These are phyloP conservation scores for Alternaria rosae DNA, from an alignment of 2,329 filamentous ascomycete species.

Conservation along the genomic window DNA sequence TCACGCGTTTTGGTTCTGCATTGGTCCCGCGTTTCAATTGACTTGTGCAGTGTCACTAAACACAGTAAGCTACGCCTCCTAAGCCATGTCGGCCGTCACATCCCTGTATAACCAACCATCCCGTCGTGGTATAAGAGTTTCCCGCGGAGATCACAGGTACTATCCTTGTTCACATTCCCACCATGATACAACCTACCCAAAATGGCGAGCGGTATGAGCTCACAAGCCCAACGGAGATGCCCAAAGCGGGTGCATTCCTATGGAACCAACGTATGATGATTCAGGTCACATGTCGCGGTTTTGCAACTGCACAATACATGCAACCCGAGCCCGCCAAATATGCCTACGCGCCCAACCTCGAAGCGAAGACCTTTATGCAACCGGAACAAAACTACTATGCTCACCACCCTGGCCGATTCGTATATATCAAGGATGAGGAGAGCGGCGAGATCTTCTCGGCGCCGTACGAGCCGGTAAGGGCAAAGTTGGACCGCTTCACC, in stretches of 20 bases:
- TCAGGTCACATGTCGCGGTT: constrained; percentile 66
- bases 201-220: constrained; percentile 64
- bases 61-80: constrained; percentile 40
- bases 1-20: constrained; percentile 14
- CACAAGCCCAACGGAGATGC: constrained; percentile 63
- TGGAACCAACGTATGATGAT: constrained; percentile 71
- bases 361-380: constrained; percentile 68
- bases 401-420: constrained; percentile 66
- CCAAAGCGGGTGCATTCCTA: constrained; percentile 64
- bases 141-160: constrained; percentile 11
- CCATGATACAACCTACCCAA: constrained; percentile 52
- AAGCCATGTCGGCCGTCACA: constrained; percentile 26
- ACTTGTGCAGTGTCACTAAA: constrained; percentile 29
- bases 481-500: constrained; percentile 57
- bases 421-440: constrained; percentile 66
- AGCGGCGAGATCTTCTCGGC: constrained; percentile 61
- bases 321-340: constrained; percentile 68
- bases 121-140: constrained; percentile 23
- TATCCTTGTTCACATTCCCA: constrained; percentile 15
- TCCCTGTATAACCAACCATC: constrained; percentile 35
- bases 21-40: constrained; percentile 17
- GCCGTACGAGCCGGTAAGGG: constrained; percentile 64
- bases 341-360: constrained; percentile 65
- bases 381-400: constrained; percentile 67
- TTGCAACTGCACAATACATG: constrained; percentile 67